Conservation (phyloP, 148 eudicot genomes). For the Rhododendron griersonianum region DNA sequence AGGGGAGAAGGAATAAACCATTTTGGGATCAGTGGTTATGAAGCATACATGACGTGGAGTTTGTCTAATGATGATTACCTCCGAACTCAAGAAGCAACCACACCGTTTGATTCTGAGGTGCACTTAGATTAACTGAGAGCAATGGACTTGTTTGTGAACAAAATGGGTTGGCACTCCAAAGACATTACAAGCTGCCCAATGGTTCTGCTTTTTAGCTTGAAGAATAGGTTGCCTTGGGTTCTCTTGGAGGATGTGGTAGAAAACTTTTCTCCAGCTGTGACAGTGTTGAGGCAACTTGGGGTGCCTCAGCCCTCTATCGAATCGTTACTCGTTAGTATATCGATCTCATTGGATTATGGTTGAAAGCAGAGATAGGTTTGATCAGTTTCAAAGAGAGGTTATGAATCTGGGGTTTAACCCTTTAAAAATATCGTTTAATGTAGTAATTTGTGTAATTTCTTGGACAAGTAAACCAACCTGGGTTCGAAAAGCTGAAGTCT, state of each 20-base stretch:
- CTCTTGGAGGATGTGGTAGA: background rate
- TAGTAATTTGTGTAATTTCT: background rate
- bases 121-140: background rate
- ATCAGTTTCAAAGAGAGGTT: background rate
- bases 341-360: background rate
- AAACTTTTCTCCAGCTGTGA: background rate
- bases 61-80: background rate
- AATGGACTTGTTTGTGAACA: background rate
- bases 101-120: background rate
- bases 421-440: background rate
- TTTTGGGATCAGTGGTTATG: background rate
- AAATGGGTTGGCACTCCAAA: background rate
- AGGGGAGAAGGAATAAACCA: background rate
- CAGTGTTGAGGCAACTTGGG: background rate
- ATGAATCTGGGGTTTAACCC: background rate
- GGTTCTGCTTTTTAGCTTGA: background rate
- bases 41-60: background rate
- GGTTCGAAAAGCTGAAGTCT: background rate
- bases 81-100: background rate
- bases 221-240: background rate
- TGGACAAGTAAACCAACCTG: background rate
- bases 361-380: background rate
- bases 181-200: background rate
- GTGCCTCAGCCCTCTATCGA: background rate
- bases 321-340: background rate